These are phyloP conservation scores for Cochlearia excelsa DNA, from an alignment of 345 rosid species.

Conservation along the genomic window DNA sequence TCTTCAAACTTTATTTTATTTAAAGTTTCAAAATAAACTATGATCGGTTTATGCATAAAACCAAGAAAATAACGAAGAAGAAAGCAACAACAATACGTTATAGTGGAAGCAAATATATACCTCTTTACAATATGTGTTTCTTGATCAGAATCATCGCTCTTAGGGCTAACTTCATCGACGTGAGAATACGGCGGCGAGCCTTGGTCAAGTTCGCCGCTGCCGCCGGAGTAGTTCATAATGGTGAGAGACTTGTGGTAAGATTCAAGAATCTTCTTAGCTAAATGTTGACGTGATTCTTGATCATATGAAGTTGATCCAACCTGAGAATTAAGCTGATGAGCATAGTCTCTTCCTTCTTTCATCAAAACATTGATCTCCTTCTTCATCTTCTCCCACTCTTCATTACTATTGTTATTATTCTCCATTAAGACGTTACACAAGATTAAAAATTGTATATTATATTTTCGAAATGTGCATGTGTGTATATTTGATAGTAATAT, in stretches of 20 bases:
- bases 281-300: conserved; percentile 41
- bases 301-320: conserved; percentile 43
- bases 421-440: conserved; percentile 12
- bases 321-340: conserved; percentile 37
- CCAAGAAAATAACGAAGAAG: too few species aligned
- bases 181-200: conserved; percentile 42
- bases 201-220: conserved; percentile 6
- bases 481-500: not conserved
- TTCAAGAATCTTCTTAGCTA: conserved; percentile 49
- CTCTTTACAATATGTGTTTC: conserved; percentile 39
- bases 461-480: too few species aligned
- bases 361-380: conserved; percentile 50
- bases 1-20: conserved; percentile 38
- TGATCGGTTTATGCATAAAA: too few species aligned
- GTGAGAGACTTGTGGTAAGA: conserved; percentile 66
- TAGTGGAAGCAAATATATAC: not conserved
- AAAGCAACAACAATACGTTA: too few species aligned
- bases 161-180: conserved; percentile 50
- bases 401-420: conserved; percentile 40
- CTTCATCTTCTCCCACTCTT: conserved; percentile 55
- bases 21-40: too few species aligned
- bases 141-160: conserved; percentile 65
- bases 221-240: conserved; percentile 36
- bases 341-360: conserved; percentile 56
- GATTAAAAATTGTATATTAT: not conserved